Base-by-base conservation (phyloP, 805 yeast species). In the Blastobotrys terrestris region DNA sequence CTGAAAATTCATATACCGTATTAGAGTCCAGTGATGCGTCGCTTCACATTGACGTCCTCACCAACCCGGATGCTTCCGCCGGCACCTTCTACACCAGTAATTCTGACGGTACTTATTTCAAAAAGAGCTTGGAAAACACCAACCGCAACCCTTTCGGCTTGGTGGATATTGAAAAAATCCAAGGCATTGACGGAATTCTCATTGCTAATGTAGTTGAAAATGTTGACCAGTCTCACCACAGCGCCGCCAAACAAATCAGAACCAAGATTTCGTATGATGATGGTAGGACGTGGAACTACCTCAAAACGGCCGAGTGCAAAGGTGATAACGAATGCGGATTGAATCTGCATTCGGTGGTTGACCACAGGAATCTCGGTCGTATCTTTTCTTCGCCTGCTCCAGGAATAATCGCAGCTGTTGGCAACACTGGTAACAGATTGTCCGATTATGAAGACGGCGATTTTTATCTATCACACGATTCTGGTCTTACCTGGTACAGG, bases 391-490 rank as follows among this genome's bases (percentile, higher is more conserved):
- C 73, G n/a, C 70, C 76, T 8, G 72, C 73, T 31, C 77, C 79
- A 1, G 80, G 80, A 46, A 57, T 77, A 21, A 48, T 76, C 11
- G 59, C 76, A 7, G 79, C 75, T 53, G 67, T 73, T 44, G 79
- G 78, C 52, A 67, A 70, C 48, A 62, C 67, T 3, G 75, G 75
- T 4, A 42, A 54, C 5, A 51, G 54, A 13, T 57, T 69, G 35
- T 39, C 43, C 8, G 49, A 45, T 31, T 65, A 63, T 46, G 67
- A 60, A 2, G 60, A 67, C 14, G 63, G 73, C 43, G 69, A 70
- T 49, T 80, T 94, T 1, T 89, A 73, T 63, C 63, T 87, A 5
- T 85, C 95, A 0, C 71, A 84, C 53, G 89, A 88, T 69, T 90
- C 87, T 21, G 96, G 96, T 22, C 62, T 73, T n/a, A 71, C 84